Percentiles rank a stretch among this genome's conserved stretches.
phyloP scores from a whole-genome alignment of 2,329 filamentous ascomycete genomes.

The Fusarium sp. region DNA sequence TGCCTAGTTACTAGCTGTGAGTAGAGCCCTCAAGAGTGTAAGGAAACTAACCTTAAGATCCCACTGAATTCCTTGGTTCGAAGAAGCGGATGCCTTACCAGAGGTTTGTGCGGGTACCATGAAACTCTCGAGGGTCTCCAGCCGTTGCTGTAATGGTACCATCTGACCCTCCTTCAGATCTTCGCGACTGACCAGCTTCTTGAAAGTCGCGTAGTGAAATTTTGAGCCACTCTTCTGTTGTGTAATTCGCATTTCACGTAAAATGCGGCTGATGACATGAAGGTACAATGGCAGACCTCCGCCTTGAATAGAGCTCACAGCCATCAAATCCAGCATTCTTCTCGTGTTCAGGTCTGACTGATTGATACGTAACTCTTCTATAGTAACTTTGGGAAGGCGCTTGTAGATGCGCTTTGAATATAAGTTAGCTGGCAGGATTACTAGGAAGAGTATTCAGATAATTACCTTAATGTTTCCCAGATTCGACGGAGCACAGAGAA shows the following conservation, averaged over 20 bases:
- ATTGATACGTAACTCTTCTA: background rate
- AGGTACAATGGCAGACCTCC: background rate
- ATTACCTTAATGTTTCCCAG: background rate
- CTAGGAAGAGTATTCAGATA: no score
- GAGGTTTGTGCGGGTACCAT: background rate
- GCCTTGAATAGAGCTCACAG: background rate
- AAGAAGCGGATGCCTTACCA: background rate
- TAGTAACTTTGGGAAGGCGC: background rate
- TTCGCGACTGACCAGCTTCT: background rate
- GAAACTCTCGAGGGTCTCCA: slow-evolving; percentile 1
- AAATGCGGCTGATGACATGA: background rate
- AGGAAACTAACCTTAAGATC: background rate
- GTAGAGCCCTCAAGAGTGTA: accelerated
- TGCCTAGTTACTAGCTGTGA: background rate
- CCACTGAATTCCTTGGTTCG: background rate
- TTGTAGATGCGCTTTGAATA: background rate
- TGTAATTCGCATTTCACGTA: background rate
- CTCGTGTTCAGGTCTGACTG: background rate
- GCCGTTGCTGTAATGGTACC: background rate
- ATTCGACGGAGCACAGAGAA: background rate
- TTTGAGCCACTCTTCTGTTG: background rate
- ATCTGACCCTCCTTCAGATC: background rate
- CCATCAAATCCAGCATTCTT: slow-evolving; percentile 6
- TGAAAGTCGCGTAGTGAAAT: slow-evolving; percentile 1
- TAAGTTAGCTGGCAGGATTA: accelerated